phyloP scores from a whole-genome alignment of 2,329 filamentous ascomycete genomes.

The Blastomyces gilchristii region DNA sequence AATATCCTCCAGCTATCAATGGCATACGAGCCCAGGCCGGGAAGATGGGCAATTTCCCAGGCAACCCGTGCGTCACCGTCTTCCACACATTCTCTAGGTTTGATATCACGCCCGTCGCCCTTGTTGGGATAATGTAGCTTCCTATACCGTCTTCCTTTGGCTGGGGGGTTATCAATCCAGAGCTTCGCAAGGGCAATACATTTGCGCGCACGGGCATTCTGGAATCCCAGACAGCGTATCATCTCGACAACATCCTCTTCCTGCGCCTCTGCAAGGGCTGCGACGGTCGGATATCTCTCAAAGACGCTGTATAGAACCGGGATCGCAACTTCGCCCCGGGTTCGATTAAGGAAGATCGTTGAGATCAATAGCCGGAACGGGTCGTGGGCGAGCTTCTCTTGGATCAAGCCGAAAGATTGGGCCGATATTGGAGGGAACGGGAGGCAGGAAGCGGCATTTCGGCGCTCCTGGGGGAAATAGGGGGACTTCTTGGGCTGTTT shows the following conservation, averaged over 20 bases:
- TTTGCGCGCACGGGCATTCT: slow-evolving; percentile 54
- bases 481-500: slow-evolving; percentile 30
- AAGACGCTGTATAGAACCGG: slow-evolving; percentile 64
- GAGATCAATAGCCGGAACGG: slow-evolving; percentile 75
- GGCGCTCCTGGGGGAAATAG: slow-evolving; percentile 31
- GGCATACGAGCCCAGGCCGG: slow-evolving; percentile 65
- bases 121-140: slow-evolving; percentile 46
- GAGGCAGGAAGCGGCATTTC: slow-evolving; percentile 36
- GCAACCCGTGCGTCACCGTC: slow-evolving; percentile 44
- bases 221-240: slow-evolving; percentile 62
- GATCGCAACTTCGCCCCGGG: slow-evolving; percentile 61
- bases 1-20: slow-evolving; percentile 91
- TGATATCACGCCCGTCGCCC: slow-evolving; percentile 41
- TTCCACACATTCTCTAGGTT: slow-evolving; percentile 38
- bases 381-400: slow-evolving; percentile 64
- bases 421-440: slow-evolving; percentile 58
- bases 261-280: slow-evolving; percentile 50
- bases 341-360: slow-evolving; percentile 76
- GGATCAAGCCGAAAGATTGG: slow-evolving; percentile 64
- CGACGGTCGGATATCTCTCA: slow-evolving; percentile 55
- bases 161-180: slow-evolving; percentile 58
- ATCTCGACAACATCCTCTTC: slow-evolving; percentile 48
- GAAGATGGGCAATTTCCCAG: slow-evolving; percentile 81
- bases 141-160: slow-evolving; percentile 46
- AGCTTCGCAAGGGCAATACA: slow-evolving; percentile 60